Evolutionary conservation across 2,329 filamentous ascomycete genomes (phyloP), one percentile per base, ranked within the genome.

Genomic region (Macrophomina pseudophaseolina): DNA sequence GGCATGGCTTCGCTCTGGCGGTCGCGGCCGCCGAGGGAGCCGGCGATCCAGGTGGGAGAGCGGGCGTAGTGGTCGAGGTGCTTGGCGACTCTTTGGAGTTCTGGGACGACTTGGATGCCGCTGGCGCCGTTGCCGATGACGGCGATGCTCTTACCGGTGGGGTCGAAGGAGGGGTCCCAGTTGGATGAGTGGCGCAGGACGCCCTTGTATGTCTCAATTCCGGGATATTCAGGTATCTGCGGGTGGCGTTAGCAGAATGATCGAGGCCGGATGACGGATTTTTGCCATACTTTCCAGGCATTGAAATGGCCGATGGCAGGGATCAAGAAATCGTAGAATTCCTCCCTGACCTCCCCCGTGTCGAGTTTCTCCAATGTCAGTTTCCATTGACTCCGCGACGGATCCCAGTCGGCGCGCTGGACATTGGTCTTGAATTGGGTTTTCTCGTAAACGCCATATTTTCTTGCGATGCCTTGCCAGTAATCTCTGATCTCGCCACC

Each of bases 401-500:
- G 78, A 30, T 87, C 78, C 89, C 90, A 92, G 12, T 80, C 75
- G 0, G 85, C 80, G 1, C 78, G 81, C 2, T 84, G 78, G 1
- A 92, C 85, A n/a, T 81, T 81, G 30, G 86, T 86, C 8, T 82
- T 78, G 9, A 88, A 80, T 65, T 84, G 83, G 1, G 87, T 77
- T 63, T 86, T 83, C 40, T 85, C 80, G 73, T 91, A 88, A 1
- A 91, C 85, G 64, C 88, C 82, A 73, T 91, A 84, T 70, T 91
- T 90, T 7, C 80, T 79, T 0, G 89, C 88, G 3, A 90, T 75
- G 0, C 76, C 75, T 70, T 90, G 83, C 87, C 88, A 88, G 73
- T 93, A 93, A 16, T 86, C 82, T 6, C 83, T 79, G 67, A 93
- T 92, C 74, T 93, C 90, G 4, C 79, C 74, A 0, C 90, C 90